Evolutionary conservation across 805 yeast species (phyloP).

Genomic region (Wickerhamiella shivajii): DNA sequence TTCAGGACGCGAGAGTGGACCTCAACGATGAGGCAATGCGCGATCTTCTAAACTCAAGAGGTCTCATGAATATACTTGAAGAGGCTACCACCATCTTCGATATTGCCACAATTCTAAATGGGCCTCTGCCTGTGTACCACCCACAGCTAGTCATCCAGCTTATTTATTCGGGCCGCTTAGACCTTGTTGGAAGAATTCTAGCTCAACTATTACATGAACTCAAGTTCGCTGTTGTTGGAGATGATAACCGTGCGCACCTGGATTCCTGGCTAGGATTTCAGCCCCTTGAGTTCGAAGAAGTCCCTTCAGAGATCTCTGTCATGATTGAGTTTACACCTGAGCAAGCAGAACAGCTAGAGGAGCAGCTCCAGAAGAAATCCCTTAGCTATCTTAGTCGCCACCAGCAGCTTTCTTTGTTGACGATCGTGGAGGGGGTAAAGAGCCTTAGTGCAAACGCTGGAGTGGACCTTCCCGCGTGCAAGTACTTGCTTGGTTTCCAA

Average conservation of each 20-base stretch:
- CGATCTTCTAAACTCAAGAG: constrained; percentile 42
- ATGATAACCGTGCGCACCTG: constrained; percentile 25
- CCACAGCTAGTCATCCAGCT: constrained; percentile 80
- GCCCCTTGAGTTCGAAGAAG: too few relatives aligned
- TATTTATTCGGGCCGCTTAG: constrained; percentile 45
- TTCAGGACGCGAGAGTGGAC: constrained; percentile 59
- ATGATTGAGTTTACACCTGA: constrained; percentile 17
- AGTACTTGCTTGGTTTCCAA: constrained; percentile 58
- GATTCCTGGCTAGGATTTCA: constrained; percentile 23
- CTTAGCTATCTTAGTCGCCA: constrained; percentile 78
- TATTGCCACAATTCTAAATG: constrained; percentile 65
- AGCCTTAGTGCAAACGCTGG: constrained; percentile 42
- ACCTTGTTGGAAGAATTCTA: constrained; percentile 43
- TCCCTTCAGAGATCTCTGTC: too few relatives aligned
- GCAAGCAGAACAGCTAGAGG: constrained; percentile 31
- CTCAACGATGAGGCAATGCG: constrained; percentile 37
- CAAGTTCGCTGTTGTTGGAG: constrained; percentile 26
- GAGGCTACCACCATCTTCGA: constrained; percentile 35
- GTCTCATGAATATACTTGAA: constrained; percentile 14
- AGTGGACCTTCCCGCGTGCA: constrained; percentile 21
- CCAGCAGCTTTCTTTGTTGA: constrained; percentile 71
- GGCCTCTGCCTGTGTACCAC: constrained; percentile 80
- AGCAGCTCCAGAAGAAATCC: constrained; percentile 46
- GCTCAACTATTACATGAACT: constrained; percentile 37
- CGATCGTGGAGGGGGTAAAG: constrained; percentile 52